These are phyloP conservation scores for Kandelia obovata DNA, from an alignment of 345 rosid species.

Conservation along the genomic window DNA sequence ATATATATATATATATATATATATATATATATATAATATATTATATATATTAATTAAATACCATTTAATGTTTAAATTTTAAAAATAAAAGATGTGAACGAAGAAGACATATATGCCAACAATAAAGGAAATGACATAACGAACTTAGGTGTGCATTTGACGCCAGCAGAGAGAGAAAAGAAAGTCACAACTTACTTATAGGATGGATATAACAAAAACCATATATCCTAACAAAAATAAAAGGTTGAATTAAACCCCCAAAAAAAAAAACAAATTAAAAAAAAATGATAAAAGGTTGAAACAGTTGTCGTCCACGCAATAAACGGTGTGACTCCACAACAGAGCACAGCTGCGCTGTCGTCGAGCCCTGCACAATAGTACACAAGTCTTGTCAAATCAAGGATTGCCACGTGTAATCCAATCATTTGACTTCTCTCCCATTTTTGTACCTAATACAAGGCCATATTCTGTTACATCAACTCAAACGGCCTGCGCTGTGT, in stretches of 20 bases:
- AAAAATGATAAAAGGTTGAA: background rate
- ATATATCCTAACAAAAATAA: background rate
- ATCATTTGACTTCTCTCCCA: conserved; percentile 30
- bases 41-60: no score
- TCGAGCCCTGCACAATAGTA: background rate
- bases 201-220: background rate
- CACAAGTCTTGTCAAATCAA: conserved; percentile 25
- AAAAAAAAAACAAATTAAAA: background rate
- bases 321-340: conserved; percentile 49
- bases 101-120: background rate
- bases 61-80: background rate
- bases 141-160: conserved; percentile 15
- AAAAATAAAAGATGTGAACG: background rate
- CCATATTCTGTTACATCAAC: conserved; percentile 29
- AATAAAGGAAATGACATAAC: conserved; percentile 11
- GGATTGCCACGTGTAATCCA: conserved; percentile 38
- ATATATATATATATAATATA: no score
- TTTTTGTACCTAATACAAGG: conserved; percentile 18
- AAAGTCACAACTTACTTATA: background rate
- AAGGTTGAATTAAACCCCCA: background rate
- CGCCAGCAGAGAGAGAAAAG: conserved; percentile 5
- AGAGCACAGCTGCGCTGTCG: conserved; percentile 7
- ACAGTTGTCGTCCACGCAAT: conserved; percentile 59
- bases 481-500: conserved; percentile 5
- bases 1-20: no score